A percentile compares a stretch with the other conserved stretches of the same genome.
These are phyloP conservation scores for Elaeis guineensis DNA, from an alignment of 176 grass and related monocot species.

Conservation along the genomic window DNA sequence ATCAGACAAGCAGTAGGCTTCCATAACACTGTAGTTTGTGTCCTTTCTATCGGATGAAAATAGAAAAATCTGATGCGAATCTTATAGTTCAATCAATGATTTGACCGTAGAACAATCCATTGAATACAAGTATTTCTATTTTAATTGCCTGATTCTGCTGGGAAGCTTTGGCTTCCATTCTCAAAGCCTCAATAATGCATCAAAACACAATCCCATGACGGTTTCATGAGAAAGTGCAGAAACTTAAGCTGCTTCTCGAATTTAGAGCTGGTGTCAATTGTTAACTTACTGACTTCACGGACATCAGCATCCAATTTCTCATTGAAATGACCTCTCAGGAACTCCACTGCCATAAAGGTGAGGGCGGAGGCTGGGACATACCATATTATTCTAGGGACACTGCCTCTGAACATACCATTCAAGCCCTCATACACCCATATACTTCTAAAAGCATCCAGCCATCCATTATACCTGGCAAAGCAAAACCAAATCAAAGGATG, in stretches of 20 bases:
- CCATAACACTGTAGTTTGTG: no score
- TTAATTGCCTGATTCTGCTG: no score
- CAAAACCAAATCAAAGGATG: background rate
- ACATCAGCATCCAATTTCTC: conserved; percentile 30
- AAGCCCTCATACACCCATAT: conserved; percentile 67
- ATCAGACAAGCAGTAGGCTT: no score
- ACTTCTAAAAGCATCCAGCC: conserved; percentile 75
- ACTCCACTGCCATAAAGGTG: conserved; percentile 96
- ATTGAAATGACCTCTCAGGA: conserved; percentile 83
- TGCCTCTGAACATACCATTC: conserved; percentile 79
- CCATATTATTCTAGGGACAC: conserved; percentile 80
- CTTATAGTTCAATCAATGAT: no score
- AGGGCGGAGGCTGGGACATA: conserved; percentile 86
- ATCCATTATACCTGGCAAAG: conserved; percentile 64
- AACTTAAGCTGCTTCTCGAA: conserved; percentile 31
- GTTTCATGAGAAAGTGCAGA: no score
- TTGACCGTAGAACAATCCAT: no score
- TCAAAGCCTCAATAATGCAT: no score
- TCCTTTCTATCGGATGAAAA: no score
- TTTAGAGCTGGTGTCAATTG: conserved; percentile 38
- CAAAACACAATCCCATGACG: no score
- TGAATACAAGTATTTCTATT: no score
- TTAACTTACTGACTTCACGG: conserved; percentile 25
- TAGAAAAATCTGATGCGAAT: no score
- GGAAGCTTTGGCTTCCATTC: no score